Evolutionary conservation across 257 asterid species (phyloP).

Genomic region (Mentha longifolia): DNA sequence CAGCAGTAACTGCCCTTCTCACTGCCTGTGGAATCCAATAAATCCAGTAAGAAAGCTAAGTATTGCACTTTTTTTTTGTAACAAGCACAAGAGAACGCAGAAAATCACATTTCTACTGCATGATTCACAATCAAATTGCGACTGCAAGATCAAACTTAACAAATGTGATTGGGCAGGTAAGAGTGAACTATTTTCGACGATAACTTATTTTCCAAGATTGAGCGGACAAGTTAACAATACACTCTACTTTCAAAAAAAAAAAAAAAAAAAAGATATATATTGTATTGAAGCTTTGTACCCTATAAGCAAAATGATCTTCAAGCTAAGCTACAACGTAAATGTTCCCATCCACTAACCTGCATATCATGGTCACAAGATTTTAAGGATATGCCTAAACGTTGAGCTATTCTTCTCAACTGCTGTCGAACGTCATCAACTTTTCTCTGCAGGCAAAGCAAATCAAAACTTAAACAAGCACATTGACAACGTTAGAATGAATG

Average conservation of each 20-base stretch:
- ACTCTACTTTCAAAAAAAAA: not conserved
- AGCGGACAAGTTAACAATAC: not conserved
- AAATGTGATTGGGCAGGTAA: too few relatives aligned
- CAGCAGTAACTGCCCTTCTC: constrained; percentile 87
- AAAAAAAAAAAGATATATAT: too few relatives aligned
- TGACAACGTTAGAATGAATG: constrained; percentile 15
- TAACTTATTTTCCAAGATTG: not conserved
- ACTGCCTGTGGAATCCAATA: constrained; percentile 59
- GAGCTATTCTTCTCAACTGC: constrained; percentile 80
- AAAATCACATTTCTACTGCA: not conserved
- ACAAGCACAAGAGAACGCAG: not conserved
- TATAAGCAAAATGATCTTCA: too few relatives aligned
- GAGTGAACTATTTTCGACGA: not conserved
- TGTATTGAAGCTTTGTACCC: too few relatives aligned
- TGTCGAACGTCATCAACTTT: constrained; percentile 78
- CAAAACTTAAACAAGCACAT: constrained; percentile 17
- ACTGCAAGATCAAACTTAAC: too few relatives aligned
- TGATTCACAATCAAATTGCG: too few relatives aligned
- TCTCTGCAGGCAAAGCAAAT: constrained; percentile 56
- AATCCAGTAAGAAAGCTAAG: not conserved
- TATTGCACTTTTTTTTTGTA: not conserved
- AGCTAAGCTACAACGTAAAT: constrained; percentile 22
- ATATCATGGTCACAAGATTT: constrained; percentile 87
- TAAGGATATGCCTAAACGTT: constrained; percentile 70
- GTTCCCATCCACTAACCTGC: constrained; percentile 47